phyloP scores from a whole-genome alignment of 169 alveolate genomes.

The Eimeria brunetti region DNA sequence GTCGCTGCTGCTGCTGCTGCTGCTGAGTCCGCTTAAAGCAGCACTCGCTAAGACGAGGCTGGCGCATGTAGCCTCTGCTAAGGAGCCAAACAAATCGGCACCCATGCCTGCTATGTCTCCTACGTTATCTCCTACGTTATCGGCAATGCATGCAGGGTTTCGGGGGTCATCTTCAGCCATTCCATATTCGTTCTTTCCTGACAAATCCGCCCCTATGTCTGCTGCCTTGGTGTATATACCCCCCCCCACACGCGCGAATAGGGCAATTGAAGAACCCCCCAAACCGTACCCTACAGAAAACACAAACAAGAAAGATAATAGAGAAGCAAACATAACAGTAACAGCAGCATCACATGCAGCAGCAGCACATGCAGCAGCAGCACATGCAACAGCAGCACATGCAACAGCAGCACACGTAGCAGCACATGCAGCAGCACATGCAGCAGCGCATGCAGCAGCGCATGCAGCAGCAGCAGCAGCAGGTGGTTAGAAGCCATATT shows the following conservation, averaged over 20 bases:
- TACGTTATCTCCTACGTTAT: slow-evolving; percentile 96
- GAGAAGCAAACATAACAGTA: slow-evolving; percentile 6
- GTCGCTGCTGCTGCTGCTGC: slow-evolving; percentile 24
- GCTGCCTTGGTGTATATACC: slow-evolving; percentile 97
- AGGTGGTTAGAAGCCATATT: neutral
- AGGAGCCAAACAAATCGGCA: slow-evolving; percentile 95
- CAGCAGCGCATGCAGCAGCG: neutral
- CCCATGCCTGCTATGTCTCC: slow-evolving; percentile 98
- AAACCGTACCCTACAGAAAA: slow-evolving; percentile 90
- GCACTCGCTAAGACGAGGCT: slow-evolving; percentile 94
- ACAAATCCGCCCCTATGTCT: slow-evolving; percentile 95
- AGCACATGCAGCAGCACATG: neutral
- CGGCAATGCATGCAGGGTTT: slow-evolving; percentile 96
- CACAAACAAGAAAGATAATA: slow-evolving; percentile 65
- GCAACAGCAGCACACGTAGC: neutral
- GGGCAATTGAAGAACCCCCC: slow-evolving; percentile 95
- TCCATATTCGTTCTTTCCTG: slow-evolving; percentile 93
- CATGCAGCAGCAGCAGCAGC: slow-evolving; percentile 16
- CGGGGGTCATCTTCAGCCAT: slow-evolving; percentile 95
- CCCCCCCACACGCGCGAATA: slow-evolving; percentile 96
- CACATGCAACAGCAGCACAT: slow-evolving; percentile 12
- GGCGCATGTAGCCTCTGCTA: slow-evolving; percentile 96
- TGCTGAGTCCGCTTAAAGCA: slow-evolving; percentile 62
- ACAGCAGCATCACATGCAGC: too few relatives aligned
- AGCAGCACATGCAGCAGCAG: too few relatives aligned